These are phyloP conservation scores for Vanilla planifolia DNA, from an alignment of 106 monocot species.

Conservation along the genomic window DNA sequence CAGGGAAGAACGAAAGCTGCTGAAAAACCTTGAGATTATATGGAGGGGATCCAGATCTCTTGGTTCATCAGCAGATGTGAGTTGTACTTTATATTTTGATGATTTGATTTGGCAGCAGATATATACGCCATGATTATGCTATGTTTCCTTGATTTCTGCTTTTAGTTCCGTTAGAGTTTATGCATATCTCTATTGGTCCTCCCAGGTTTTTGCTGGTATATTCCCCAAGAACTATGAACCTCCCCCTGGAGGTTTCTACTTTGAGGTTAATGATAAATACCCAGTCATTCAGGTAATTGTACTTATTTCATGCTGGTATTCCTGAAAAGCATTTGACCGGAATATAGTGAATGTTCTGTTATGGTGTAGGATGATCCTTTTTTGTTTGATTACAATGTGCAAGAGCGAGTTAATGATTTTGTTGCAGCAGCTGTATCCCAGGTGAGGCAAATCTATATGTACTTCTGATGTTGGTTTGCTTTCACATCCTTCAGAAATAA, in stretches of 20 bases:
- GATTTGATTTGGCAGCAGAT: background rate
- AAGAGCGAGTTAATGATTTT: conserved; percentile 95
- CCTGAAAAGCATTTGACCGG: conserved; percentile 3
- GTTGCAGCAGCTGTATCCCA: conserved; percentile 81
- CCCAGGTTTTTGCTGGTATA: conserved; percentile 85
- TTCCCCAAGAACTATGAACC: conserved; percentile 91
- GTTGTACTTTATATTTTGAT: conserved; percentile 13
- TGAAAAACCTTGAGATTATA: conserved; percentile 83
- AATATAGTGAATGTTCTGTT: conserved; percentile 6
- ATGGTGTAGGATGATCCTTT: conserved; percentile 72
- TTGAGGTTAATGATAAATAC: conserved; percentile 76
- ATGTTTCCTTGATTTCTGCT: conserved; percentile 2
- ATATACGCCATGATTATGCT: background rate
- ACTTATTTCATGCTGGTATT: background rate
- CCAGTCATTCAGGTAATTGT: conserved; percentile 75
- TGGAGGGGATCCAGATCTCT: conserved; percentile 84
- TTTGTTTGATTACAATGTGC: conserved; percentile 95
- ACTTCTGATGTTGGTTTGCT: no score
- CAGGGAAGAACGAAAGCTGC: conserved; percentile 41
- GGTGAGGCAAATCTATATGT: conserved; percentile 31
- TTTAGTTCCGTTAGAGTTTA: background rate
- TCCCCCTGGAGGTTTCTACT: conserved; percentile 81
- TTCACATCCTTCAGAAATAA: no score
- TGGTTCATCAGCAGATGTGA: conserved; percentile 85
- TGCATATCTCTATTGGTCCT: conserved; percentile 4